These are phyloP conservation scores for Leccinum aurantiacum DNA, from an alignment of 768 basidiomycete species.

Conservation along the genomic window DNA sequence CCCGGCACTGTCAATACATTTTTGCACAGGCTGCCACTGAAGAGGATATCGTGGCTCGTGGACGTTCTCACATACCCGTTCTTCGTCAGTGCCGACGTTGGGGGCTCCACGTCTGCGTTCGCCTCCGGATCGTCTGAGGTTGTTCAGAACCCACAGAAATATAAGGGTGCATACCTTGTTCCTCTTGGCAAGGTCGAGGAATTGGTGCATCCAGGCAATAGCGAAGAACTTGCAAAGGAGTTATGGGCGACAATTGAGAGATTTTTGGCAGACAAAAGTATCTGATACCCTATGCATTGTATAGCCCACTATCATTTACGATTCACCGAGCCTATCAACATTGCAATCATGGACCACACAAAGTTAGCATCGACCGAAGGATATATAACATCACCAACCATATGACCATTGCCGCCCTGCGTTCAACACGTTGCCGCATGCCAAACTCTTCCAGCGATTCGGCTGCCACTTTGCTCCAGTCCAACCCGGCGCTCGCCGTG, in stretches of 20 bases:
- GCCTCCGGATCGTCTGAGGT: slow-evolving; percentile 34
- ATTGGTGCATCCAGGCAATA: slow-evolving; percentile 14
- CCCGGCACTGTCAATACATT: slow-evolving; percentile 36
- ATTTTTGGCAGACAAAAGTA: slow-evolving; percentile 24
- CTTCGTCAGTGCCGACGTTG: slow-evolving; percentile 19
- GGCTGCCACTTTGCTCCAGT: no score
- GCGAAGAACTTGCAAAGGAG: slow-evolving; percentile 30
- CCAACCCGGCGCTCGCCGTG: no score
- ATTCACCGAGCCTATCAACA: no score
- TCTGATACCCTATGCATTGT: slow-evolving; percentile 8
- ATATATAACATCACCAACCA: no score
- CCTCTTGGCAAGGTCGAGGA: slow-evolving; percentile 24
- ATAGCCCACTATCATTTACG: no score
- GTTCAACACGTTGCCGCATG: no score
- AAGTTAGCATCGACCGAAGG: no score
- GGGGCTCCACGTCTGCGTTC: slow-evolving; percentile 28
- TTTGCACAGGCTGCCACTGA: slow-evolving; percentile 20
- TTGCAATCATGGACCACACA: no score
- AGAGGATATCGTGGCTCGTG: slow-evolving; percentile 21
- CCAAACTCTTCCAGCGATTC: no score
- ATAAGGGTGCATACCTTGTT: slow-evolving; percentile 35
- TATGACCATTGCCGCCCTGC: no score
- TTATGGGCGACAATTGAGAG: slow-evolving; percentile 31
- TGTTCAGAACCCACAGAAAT: slow-evolving; percentile 20
- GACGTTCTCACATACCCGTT: slow-evolving; percentile 1